These are phyloP conservation scores for Cymbopogon flexuosus DNA, from an alignment of 202 grass and related monocot genomes.

Conservation along the genomic window DNA sequence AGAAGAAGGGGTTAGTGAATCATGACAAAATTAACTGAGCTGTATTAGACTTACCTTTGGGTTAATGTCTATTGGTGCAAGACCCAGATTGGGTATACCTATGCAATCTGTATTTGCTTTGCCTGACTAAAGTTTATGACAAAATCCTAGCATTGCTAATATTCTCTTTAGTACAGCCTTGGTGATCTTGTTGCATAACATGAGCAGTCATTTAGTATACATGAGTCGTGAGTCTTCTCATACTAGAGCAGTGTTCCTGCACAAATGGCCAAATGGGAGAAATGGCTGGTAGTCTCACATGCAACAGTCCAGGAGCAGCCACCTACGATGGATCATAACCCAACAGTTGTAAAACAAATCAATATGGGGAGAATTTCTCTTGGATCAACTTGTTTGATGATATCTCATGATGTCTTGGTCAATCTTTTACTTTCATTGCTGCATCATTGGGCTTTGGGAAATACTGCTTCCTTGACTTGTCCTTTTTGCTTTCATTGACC, in stretches of 20 bases:
- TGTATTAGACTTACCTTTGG: background rate
- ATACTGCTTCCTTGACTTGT: slow-evolving; percentile 13
- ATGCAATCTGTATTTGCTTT: background rate
- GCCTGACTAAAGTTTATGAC: background rate
- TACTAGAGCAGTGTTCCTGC: background rate
- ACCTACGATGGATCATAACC: background rate
- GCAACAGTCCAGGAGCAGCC: background rate
- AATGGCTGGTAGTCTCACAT: background rate
- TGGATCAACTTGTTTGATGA: background rate
- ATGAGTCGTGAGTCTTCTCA: background rate
- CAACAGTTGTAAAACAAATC: background rate
- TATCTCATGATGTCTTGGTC: slow-evolving; percentile 17
- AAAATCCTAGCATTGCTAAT: background rate
- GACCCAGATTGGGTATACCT: background rate
- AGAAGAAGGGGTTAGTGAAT: background rate
- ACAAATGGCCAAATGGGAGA: slow-evolving; percentile 4
- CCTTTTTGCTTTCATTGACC: slow-evolving; percentile 16
- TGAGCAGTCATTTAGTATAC: background rate
- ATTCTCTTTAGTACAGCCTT: background rate
- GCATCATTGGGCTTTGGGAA: background rate
- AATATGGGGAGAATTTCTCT: background rate
- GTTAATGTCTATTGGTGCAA: background rate
- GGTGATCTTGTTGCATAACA: slow-evolving; percentile 17
- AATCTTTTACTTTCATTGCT: background rate
- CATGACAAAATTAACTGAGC: background rate